These are phyloP conservation scores for Diaporthe australafricana DNA, from an alignment of 2,329 filamentous ascomycete genomes.

Conservation along the genomic window DNA sequence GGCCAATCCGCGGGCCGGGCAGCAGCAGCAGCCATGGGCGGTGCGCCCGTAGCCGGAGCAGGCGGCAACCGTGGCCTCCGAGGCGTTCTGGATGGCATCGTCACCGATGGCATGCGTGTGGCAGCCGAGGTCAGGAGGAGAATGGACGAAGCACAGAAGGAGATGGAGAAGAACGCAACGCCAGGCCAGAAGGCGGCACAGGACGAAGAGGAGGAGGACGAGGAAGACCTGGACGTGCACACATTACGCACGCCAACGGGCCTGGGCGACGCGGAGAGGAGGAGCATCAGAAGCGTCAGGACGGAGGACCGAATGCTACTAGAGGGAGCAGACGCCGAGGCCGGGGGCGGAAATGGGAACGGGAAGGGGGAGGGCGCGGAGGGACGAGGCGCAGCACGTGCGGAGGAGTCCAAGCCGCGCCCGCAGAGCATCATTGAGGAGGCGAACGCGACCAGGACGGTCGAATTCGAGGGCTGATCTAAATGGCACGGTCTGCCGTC, in stretches of 20 bases:
- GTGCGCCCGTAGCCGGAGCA: conserved; percentile 60
- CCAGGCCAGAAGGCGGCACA: conserved; percentile 64
- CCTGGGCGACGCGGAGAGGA: conserved; percentile 68
- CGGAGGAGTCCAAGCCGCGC: conserved; percentile 30
- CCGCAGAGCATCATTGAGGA: conserved; percentile 38
- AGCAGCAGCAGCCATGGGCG: conserved; percentile 52
- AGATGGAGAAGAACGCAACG: conserved; percentile 86
- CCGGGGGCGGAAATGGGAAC: conserved; percentile 58
- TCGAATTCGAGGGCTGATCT: conserved; percentile 60
- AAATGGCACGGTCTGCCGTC: neutral
- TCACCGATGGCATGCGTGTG: conserved; percentile 96
- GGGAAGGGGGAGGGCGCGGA: conserved; percentile 40
- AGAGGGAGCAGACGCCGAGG: conserved; percentile 79
- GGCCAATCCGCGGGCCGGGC: conserved; percentile 64
- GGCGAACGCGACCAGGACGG: conserved; percentile 51
- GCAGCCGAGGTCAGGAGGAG: conserved; percentile 90
- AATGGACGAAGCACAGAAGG: conserved; percentile 95
- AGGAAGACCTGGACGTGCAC: conserved; percentile 62
- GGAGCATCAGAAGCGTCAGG: conserved; percentile 73
- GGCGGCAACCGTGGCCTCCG: conserved; percentile 79
- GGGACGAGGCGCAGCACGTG: conserved; percentile 43
- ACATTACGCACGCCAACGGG: conserved; percentile 52
- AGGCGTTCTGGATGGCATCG: conserved; percentile 96
- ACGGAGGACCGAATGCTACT: conserved; percentile 78
- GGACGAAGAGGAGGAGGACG: conserved; percentile 77